Evolutionary conservation across 139 green algal genomes (phyloP).

Genomic region (Ostreobium quekettii): DNA sequence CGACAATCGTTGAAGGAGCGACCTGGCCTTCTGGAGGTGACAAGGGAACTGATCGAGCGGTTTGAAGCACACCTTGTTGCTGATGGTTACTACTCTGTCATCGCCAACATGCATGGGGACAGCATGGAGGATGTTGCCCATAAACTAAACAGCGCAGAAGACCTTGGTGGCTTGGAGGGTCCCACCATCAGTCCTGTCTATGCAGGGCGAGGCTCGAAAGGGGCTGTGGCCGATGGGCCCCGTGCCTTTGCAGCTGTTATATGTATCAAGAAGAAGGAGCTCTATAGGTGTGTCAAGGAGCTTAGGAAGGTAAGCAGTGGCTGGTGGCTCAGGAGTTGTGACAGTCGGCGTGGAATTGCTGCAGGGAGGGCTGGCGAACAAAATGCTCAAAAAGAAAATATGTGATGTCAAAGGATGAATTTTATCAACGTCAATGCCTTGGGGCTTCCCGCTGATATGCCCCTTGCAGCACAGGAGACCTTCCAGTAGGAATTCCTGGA

Average conservation of each 20-base stretch:
- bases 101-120: conserved; percentile 80
- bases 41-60: conserved; percentile 89
- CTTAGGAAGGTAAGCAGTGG: conserved; percentile 75
- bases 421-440: no score
- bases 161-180: conserved; percentile 65
- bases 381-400: no score
- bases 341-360: no score
- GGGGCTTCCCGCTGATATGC: no score
- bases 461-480: no score
- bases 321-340: no score
- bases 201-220: conserved; percentile 16
- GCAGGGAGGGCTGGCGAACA: no score
- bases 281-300: conserved; percentile 81
- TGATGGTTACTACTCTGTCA: conserved; percentile 78
- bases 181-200: conserved; percentile 82
- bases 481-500: no score
- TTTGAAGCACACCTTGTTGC: conserved; percentile 92
- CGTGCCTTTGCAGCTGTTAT: conserved; percentile 66
- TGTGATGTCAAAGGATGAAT: no score
- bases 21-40: conserved; percentile 44
- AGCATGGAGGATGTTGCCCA: conserved; percentile 68
- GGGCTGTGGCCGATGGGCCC: conserved; percentile 18
- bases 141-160: conserved; percentile 38
- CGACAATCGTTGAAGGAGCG: conserved; percentile 54
- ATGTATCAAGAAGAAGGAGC: conserved; percentile 77